Evolutionary conservation across 2,329 filamentous ascomycete species (phyloP).

Genomic region (Calonectria honghensis): DNA sequence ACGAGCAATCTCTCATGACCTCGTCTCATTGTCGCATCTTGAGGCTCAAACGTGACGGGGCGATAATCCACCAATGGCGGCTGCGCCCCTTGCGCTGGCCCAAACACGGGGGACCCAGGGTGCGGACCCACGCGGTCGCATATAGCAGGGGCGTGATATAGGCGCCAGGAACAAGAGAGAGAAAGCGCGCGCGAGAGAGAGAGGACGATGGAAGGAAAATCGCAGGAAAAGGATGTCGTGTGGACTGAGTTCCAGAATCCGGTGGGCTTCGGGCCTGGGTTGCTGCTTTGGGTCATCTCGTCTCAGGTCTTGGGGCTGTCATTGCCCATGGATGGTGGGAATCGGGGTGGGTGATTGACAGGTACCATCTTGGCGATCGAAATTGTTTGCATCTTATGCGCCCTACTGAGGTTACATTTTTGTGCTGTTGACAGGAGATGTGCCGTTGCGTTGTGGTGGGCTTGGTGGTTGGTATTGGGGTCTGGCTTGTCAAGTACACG

Average conservation of each 20-base stretch:
- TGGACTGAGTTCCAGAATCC: constrained; percentile 54
- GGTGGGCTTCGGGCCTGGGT: constrained; percentile 53
- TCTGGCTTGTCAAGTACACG: neutral
- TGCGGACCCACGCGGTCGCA: constrained; percentile 15
- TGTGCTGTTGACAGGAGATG: neutral
- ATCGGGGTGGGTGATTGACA: constrained; percentile 26
- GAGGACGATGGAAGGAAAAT: constrained; percentile 2
- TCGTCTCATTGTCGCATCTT: constrained; percentile 41
- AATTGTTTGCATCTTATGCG: constrained; percentile 17
- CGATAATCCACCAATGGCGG: constrained; percentile 54
- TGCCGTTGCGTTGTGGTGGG: neutral
- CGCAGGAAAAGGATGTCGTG: neutral
- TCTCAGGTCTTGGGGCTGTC: constrained; percentile 11
- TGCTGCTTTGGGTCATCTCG: constrained; percentile 39
- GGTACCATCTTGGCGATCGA: constrained; percentile 22
- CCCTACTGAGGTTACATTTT: constrained; percentile 11
- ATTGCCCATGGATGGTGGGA: neutral
- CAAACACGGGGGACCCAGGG: constrained; percentile 47
- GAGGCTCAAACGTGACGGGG: constrained; percentile 54
- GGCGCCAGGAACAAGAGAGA: neutral
- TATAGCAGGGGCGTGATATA: neutral
- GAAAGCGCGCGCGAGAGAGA: neutral
- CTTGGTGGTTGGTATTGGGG: neutral
- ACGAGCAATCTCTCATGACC: constrained; percentile 38
- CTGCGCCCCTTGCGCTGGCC: constrained; percentile 54